Evolutionary conservation across 371 early-diverging fungal species (phyloP).

Genomic region (Mortierella sp.): DNA sequence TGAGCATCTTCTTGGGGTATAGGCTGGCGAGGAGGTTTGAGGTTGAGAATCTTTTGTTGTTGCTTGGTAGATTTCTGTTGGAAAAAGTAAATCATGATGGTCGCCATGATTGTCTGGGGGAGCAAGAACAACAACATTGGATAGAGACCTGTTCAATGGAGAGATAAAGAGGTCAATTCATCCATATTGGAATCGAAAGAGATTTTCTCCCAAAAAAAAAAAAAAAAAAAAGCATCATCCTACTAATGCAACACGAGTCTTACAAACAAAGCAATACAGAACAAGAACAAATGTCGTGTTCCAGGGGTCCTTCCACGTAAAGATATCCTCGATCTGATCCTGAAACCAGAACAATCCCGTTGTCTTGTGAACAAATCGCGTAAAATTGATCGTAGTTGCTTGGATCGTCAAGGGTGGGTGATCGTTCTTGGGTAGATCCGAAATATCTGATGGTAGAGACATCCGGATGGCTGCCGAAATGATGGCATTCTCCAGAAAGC

Average conservation of each 20-base stretch:
- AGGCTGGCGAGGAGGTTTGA: conserved; percentile 5
- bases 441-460: conserved; percentile 34
- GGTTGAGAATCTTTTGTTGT: conserved; percentile 39
- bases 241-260: conserved; percentile 51
- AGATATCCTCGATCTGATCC: conserved; percentile 49
- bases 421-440: conserved; percentile 34
- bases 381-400: conserved; percentile 51
- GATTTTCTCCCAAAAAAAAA: background rate
- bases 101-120: conserved; percentile 43
- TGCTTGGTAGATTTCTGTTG: conserved; percentile 40
- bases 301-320: conserved; percentile 56
- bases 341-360: conserved; percentile 50
- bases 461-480: conserved; percentile 53
- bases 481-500: conserved; percentile 45
- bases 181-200: background rate
- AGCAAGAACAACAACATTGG: conserved; percentile 39
- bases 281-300: conserved; percentile 54
- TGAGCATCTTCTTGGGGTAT: conserved; percentile 8
- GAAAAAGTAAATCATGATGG: conserved; percentile 50
- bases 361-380: conserved; percentile 54
- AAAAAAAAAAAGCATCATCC: conserved; percentile 23
- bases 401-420: conserved; percentile 52
- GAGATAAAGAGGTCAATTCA: background rate
- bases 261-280: conserved; percentile 54
- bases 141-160: conserved; percentile 32